Evolutionary conservation across 257 asterid species (phyloP).

Genomic region (Nicotiana paniculata): DNA sequence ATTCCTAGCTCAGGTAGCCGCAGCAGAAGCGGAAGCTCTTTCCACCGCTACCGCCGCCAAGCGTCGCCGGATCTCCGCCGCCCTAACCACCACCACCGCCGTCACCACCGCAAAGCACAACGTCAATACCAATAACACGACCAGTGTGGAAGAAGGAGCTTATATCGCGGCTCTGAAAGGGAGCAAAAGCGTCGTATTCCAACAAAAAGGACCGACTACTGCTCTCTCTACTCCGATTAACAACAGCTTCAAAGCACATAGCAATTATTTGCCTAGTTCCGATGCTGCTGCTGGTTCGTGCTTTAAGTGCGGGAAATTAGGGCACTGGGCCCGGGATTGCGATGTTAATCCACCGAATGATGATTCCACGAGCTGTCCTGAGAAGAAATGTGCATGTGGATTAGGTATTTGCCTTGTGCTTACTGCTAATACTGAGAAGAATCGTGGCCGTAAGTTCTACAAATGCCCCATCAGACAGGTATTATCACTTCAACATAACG

Average conservation of each 20-base stretch:
- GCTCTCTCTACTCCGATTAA: background rate
- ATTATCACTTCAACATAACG: background rate
- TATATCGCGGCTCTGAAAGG: conserved; percentile 19
- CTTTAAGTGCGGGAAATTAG: conserved; percentile 13
- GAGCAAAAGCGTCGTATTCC: conserved; percentile 8
- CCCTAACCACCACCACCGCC: background rate
- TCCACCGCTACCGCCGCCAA: conserved; percentile 10
- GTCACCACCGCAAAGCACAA: background rate
- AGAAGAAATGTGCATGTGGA: conserved; percentile 19
- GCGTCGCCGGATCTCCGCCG: conserved; percentile 1
- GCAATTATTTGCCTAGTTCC: background rate
- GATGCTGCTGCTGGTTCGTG: background rate
- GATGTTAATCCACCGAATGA: background rate
- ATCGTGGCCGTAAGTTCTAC: conserved; percentile 20
- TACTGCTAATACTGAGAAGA: conserved; percentile 20
- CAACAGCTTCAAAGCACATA: background rate
- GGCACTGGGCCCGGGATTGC: conserved; percentile 21
- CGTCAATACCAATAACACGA: background rate
- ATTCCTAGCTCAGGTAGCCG: conserved; percentile 15
- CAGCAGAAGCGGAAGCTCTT: conserved; percentile 18
- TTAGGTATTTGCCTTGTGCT: conserved; percentile 7
- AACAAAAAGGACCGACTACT: background rate
- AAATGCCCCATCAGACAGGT: conserved; percentile 22
- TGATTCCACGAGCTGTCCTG: conserved; percentile 5
- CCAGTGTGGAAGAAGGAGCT: conserved; percentile 8